phyloP scores from a whole-genome alignment of 1,139 yeast genomes.

The Geotrichum restrictum region DNA sequence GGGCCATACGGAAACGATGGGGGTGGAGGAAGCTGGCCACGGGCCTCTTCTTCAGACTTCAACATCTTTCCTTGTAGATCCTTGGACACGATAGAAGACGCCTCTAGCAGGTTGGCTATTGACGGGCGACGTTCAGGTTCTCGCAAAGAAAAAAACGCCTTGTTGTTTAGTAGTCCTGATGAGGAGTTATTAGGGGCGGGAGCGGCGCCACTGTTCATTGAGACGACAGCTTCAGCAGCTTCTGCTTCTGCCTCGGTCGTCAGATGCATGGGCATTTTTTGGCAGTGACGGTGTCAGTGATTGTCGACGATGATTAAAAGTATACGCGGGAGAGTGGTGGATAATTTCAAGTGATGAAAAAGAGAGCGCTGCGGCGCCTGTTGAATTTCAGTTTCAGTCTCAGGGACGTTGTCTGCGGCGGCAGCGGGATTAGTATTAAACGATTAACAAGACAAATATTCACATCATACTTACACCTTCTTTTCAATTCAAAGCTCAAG shows the following conservation, averaged over 20 bases:
- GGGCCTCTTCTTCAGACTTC: conserved; percentile 4
- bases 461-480: no score
- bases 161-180: conserved; percentile 2
- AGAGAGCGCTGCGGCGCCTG: conserved; percentile 1
- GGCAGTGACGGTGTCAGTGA: no score
- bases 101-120: conserved; percentile 21
- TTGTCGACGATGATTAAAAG: no score
- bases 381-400: background rate
- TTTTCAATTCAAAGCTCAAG: no score
- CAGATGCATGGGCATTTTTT: conserved; percentile 4
- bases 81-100: conserved; percentile 10
- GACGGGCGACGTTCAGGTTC: conserved; percentile 15
- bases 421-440: background rate
- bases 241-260: conserved; percentile 21
- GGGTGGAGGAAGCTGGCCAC: background rate
- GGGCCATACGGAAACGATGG: background rate
- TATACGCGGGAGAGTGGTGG: no score
- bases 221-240: conserved; percentile 22
- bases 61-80: conserved; percentile 2
- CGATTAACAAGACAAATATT: no score
- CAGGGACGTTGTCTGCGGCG: background rate
- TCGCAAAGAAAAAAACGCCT: background rate
- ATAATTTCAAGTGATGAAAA: background rate
- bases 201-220: conserved; percentile 19
- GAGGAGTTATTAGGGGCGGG: conserved; percentile 16